Percentiles rank a stretch among this genome's conserved stretches.
These are phyloP conservation scores for Isabelozyma gotoi DNA, from an alignment of 805 yeast species.

Conservation along the genomic window DNA sequence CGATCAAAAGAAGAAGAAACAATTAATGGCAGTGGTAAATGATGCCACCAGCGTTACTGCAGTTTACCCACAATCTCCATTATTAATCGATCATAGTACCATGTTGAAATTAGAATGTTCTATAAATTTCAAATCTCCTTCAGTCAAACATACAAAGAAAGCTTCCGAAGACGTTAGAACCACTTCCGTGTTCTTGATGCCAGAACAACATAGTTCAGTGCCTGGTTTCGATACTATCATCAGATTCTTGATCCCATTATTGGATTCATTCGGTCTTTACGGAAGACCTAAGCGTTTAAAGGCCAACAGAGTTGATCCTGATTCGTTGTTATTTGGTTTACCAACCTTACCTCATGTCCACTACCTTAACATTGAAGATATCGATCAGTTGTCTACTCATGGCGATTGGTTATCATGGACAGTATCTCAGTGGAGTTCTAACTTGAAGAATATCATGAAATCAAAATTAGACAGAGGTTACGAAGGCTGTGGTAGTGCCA, in stretches of 20 bases:
- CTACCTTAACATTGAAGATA: slow-evolving; percentile 36
- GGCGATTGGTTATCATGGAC: slow-evolving; percentile 37
- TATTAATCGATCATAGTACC: slow-evolving; percentile 81
- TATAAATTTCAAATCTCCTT: slow-evolving; percentile 55
- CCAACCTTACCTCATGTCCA: slow-evolving; percentile 47
- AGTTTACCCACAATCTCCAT: slow-evolving; percentile 84
- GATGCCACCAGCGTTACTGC: slow-evolving; percentile 77
- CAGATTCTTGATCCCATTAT: slow-evolving; percentile 38
- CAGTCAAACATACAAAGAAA: slow-evolving; percentile 33
- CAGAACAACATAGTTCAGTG: slow-evolving; percentile 44
- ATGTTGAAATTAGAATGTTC: slow-evolving; percentile 87
- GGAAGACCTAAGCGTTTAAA: slow-evolving; percentile 46
- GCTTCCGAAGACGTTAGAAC: slow-evolving; percentile 34
- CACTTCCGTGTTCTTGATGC: slow-evolving; percentile 44
- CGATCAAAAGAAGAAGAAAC: slow-evolving; percentile 69
- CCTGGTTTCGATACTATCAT: slow-evolving; percentile 52
- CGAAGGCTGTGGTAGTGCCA: slow-evolving; percentile 72
- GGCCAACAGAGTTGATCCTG: slow-evolving; percentile 41
- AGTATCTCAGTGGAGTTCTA: slow-evolving; percentile 31
- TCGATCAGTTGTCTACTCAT: slow-evolving; percentile 18
- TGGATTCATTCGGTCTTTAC: slow-evolving; percentile 44
- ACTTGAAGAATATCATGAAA: slow-evolving; percentile 29
- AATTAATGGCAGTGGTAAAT: slow-evolving; percentile 76
- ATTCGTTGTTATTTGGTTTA: slow-evolving; percentile 42
- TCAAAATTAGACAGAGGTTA: slow-evolving; percentile 49